These are phyloP conservation scores for Zygosaccharomyces pseudobailii DNA, from an alignment of 1,139 yeast genomes.

Conservation along the genomic window DNA sequence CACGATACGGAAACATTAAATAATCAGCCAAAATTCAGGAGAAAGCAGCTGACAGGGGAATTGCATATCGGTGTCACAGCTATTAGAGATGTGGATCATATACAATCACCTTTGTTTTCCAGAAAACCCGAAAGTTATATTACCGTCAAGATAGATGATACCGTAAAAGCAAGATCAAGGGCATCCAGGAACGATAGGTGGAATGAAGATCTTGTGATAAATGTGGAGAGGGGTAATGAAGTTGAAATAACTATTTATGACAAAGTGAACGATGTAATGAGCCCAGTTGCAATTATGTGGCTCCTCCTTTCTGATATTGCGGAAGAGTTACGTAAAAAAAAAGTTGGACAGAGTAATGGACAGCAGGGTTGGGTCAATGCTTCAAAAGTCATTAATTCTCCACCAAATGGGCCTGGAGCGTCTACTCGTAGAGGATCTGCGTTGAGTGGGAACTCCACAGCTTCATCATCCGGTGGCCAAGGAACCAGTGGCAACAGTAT, in stretches of 20 bases:
- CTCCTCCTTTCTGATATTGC: conserved; percentile 82
- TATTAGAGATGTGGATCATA: conserved; percentile 86
- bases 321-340: conserved; percentile 88
- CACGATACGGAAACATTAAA: conserved; percentile 56
- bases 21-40: conserved; percentile 61
- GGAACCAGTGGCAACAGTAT: neutral
- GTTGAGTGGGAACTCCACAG: conserved; percentile 4
- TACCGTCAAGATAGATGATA: conserved; percentile 80
- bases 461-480: conserved; percentile 3
- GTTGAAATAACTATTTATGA: conserved; percentile 85
- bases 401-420: conserved; percentile 13
- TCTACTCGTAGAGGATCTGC: conserved; percentile 7
- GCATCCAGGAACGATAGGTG: conserved; percentile 75
- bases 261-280: conserved; percentile 55
- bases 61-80: conserved; percentile 67
- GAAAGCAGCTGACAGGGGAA: conserved; percentile 80
- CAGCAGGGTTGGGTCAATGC: conserved; percentile 89
- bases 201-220: conserved; percentile 76
- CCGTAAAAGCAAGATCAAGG: conserved; percentile 69
- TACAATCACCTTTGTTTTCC: conserved; percentile 72
- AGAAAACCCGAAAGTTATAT: conserved; percentile 78
- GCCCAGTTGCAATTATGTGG: conserved; percentile 96
- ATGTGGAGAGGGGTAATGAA: conserved; percentile 87
- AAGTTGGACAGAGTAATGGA: conserved; percentile 70
- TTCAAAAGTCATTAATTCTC: conserved; percentile 39